A percentile compares a stretch with the other conserved stretches of the same genome.
phyloP scores from a whole-genome alignment of 495 filamentous ascomycete species.

The Entonaema liquescens region DNA sequence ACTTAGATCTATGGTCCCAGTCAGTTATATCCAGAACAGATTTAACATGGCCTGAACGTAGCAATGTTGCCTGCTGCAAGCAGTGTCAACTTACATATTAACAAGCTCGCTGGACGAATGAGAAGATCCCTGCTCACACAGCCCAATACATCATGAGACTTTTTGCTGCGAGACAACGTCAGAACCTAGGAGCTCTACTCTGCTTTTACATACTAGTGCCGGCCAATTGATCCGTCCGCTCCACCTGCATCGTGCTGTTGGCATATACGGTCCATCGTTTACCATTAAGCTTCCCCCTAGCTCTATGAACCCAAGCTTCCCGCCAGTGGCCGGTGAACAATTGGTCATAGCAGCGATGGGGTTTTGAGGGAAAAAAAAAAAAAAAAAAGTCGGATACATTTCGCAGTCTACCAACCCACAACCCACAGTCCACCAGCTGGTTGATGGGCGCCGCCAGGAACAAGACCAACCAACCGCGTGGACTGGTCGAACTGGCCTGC shows the following conservation, averaged over 20 bases:
- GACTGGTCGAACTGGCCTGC: constrained; percentile 40
- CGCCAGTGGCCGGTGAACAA: constrained; percentile 10
- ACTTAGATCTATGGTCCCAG: neutral
- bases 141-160: constrained; percentile 44
- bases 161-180: constrained; percentile 43
- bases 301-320: constrained; percentile 21
- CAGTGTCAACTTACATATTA: constrained; percentile 32
- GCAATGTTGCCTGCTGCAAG: constrained; percentile 17
- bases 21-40: constrained; percentile 8
- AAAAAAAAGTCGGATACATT: neutral
- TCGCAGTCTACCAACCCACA: neutral
- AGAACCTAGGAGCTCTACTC: constrained; percentile 39
- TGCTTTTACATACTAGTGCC: constrained; percentile 35
- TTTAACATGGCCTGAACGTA: constrained; percentile 17
- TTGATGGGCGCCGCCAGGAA: constrained; percentile 32
- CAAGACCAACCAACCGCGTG: constrained; percentile 38
- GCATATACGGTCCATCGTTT: constrained; percentile 35
- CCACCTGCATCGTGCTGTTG: constrained; percentile 38
- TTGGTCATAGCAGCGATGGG: constrained; percentile 20
- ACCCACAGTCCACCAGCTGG: constrained; percentile 7
- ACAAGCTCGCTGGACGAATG: constrained; percentile 35
- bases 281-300: constrained; percentile 14
- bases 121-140: constrained; percentile 36
- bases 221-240: constrained; percentile 43
- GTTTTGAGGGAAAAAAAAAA: neutral